A percentile compares a stretch with the other conserved stretches of the same genome.
These are phyloP conservation scores for Plasmodium berghei DNA, from an alignment of 169 alveolate genomes.

Conservation along the genomic window DNA sequence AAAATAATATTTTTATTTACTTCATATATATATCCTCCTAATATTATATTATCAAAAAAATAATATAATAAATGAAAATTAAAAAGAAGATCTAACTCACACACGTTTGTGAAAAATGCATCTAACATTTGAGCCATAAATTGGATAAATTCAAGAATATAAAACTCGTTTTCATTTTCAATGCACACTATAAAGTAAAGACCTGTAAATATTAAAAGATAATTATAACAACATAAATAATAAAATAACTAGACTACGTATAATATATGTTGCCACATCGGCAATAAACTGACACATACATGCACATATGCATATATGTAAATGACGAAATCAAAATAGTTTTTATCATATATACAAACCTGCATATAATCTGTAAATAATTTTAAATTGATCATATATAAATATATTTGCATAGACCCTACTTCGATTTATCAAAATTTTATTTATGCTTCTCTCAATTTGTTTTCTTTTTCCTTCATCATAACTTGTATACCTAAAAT, in stretches of 20 bases:
- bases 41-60: constrained; percentile 91
- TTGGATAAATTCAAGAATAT: constrained; percentile 90
- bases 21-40: constrained; percentile 92
- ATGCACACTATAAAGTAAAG: constrained; percentile 92
- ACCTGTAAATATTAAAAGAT: constrained; percentile 43
- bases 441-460: constrained; percentile 84
- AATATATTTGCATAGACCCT: constrained; percentile 91
- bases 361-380: constrained; percentile 93
- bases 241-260: neutral
- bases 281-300: neutral
- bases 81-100: constrained; percentile 94
- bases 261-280: neutral
- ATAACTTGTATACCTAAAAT: constrained; percentile 79
- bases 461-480: constrained; percentile 81
- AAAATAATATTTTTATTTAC: constrained; percentile 87
- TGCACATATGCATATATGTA: too few species aligned
- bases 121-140: constrained; percentile 93
- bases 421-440: constrained; percentile 88
- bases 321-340: neutral
- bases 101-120: constrained; percentile 93
- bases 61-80: constrained; percentile 93
- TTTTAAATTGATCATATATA: constrained; percentile 91
- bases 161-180: constrained; percentile 93
- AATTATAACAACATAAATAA: neutral
- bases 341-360: constrained; percentile 29